Percentiles rank a stretch among this genome's conserved stretches.
phyloP scores from a whole-genome alignment of 768 basidiomycete species.

The Sarcomyxa edulis region DNA sequence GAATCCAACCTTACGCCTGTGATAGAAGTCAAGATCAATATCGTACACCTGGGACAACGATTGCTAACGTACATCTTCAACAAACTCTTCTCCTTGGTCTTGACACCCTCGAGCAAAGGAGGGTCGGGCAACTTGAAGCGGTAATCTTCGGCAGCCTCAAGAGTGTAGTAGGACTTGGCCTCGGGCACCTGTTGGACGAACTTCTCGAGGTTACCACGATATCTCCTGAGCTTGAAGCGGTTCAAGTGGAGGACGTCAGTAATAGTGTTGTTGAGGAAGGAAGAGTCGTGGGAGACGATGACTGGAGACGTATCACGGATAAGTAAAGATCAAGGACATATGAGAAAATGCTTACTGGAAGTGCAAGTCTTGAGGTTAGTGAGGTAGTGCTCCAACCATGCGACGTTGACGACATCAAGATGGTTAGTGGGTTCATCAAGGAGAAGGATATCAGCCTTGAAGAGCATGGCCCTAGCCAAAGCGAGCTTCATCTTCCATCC shows the following conservation, averaged over 20 bases:
- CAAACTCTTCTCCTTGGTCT: slow-evolving; percentile 98
- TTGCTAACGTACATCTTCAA: slow-evolving; percentile 71
- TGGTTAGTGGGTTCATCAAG: slow-evolving; percentile 98
- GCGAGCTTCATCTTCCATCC: slow-evolving; percentile 99
- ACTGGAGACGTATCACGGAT: slow-evolving; percentile 36
- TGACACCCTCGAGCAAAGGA: slow-evolving; percentile 97
- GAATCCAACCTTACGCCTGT: slow-evolving; percentile 86
- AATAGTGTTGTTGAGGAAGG: slow-evolving; percentile 97
- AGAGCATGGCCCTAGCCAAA: slow-evolving; percentile 93
- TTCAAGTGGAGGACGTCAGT: slow-evolving; percentile 97
- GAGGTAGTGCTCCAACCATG: slow-evolving; percentile 96
- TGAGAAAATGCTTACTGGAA: slow-evolving; percentile 55
- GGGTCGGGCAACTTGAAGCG: slow-evolving; percentile 97
- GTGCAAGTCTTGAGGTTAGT: slow-evolving; percentile 85
- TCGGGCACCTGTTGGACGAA: slow-evolving; percentile 95
- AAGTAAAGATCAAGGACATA: not conserved
- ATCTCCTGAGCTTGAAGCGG: slow-evolving; percentile 96
- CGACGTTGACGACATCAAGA: slow-evolving; percentile 95
- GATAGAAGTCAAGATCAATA: slow-evolving; percentile 4
- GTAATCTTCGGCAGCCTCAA: slow-evolving; percentile 95
- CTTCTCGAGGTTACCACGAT: slow-evolving; percentile 91
- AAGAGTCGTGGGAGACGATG: slow-evolving; percentile 97
- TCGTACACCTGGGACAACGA: not conserved
- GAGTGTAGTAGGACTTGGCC: slow-evolving; percentile 96
- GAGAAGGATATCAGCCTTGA: slow-evolving; percentile 95